These are phyloP conservation scores for Ustilago cynodontis DNA, from an alignment of 1,284 basidiomycete species.

Conservation along the genomic window DNA sequence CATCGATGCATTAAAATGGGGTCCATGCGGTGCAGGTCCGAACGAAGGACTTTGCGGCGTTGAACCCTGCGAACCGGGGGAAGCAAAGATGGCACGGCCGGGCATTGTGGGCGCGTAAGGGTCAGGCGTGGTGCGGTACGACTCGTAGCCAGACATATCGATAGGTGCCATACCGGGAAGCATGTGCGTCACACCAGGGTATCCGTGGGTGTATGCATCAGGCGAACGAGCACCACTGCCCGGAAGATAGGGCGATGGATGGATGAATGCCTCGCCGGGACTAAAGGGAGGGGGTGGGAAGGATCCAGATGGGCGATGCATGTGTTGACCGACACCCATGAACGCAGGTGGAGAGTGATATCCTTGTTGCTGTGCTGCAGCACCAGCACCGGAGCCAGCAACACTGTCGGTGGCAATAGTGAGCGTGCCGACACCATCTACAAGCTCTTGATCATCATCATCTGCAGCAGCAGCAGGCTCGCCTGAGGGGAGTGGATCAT, in stretches of 20 bases:
- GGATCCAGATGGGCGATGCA: constrained; percentile 35
- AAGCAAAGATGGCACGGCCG: constrained; percentile 48
- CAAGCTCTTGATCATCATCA: constrained; percentile 21
- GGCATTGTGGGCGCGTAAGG: constrained; percentile 56
- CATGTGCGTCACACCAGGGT: constrained; percentile 32
- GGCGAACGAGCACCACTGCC: constrained; percentile 46
- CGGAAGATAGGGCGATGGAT: constrained; percentile 34
- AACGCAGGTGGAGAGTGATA: constrained; percentile 29
- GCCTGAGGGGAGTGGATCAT: constrained; percentile 9
- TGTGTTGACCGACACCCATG: constrained; percentile 21
- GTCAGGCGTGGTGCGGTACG: constrained; percentile 58
- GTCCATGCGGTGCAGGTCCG: constrained; percentile 33
- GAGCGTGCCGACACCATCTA: constrained; percentile 24
- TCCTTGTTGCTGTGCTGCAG: constrained; percentile 15
- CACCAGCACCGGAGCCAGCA: neutral
- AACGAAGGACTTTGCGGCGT: constrained; percentile 51
- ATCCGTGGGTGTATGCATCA: constrained; percentile 36
- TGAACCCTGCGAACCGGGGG: constrained; percentile 47
- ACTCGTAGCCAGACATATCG: constrained; percentile 57
- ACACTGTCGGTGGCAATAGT: constrained; percentile 25
- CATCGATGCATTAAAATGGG: constrained; percentile 30
- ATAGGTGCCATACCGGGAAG: constrained; percentile 40
- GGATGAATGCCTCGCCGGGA: constrained; percentile 39
- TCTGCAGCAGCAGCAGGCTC: constrained; percentile 14
- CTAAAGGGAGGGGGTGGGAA: constrained; percentile 41